Base-by-base conservation (phyloP, 805 yeast species). In the Ogataea ramenticola region DNA sequence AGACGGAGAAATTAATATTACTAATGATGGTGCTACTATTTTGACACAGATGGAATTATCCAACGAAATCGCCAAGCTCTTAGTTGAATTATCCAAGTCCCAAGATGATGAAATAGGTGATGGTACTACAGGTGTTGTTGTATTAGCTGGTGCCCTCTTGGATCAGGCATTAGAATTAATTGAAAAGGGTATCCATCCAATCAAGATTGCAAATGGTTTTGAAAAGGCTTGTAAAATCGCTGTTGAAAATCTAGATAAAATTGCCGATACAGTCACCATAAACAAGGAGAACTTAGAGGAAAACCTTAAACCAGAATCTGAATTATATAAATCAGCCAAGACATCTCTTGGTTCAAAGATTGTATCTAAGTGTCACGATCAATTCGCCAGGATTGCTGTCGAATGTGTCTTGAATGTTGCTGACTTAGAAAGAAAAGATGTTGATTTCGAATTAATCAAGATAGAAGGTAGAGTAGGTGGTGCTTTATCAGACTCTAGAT, bases 41-140 rank as follows among this genome's bases (percentile, higher is more conserved):
- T 69, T 93, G 54, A 76, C 95, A 9, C 96, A 89, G 62, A 93
- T 93, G 96, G 96, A 93, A 63, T 74, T 93, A 51, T 96, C 89
- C 54, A 90, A 86, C 64, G 96, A 93, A 67, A 89, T 93, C 55
- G 99, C 99, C 52, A 93, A 93, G 66, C 72, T 93, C 48, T 71
- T 93, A 58, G 99, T 93, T 17, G 96, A 95, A 67, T 75, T 93
- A 51, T 85, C 96, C 27, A 86, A 79, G 63, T 86, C 96, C 24
- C 99, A 91, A 71, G 99, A 91, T 65, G 96, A 93, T 62, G 98
- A 91, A 68, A 88, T 91, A 61, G 99, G 99, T 45, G 99, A 91
- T 64, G 99, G 99, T 60, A 93, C 99, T 26, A 93, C 99, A 5
- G 98, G 98, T 60, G 99, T 93, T 26, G 98, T 93, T 43, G 98